phyloP scores from a whole-genome alignment of 306 rosid genomes.

The Astragalus glycyphyllos region DNA sequence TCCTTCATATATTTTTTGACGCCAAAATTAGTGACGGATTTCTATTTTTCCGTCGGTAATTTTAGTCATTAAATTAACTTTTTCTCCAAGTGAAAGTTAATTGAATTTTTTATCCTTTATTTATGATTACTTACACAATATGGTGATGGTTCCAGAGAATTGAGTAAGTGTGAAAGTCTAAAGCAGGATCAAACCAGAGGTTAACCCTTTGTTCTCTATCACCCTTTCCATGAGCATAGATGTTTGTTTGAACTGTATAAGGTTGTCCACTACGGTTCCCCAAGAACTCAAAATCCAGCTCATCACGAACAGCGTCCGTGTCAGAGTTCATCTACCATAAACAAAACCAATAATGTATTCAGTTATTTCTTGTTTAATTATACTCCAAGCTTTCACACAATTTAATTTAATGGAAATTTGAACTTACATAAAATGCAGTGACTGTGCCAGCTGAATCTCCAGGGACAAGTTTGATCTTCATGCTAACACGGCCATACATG shows the following conservation, averaged over 20 bases:
- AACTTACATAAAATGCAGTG: conserved; percentile 86
- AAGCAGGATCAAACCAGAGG: conserved; percentile 94
- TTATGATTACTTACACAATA: conserved; percentile 61
- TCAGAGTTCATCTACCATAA: conserved; percentile 71
- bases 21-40: too few relatives aligned
- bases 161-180: conserved; percentile 79
- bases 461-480: conserved; percentile 90
- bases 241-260: conserved; percentile 89
- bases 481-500: conserved; percentile 91
- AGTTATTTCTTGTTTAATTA: not conserved
- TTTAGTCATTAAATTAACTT: too few relatives aligned
- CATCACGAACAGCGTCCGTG: conserved; percentile 69
- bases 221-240: conserved; percentile 85
- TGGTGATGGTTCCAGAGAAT: conserved; percentile 74
- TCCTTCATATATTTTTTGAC: too few relatives aligned
- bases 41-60: not conserved
- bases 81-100: too few relatives aligned
- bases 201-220: conserved; percentile 86
- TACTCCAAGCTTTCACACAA: not conserved
- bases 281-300: conserved; percentile 92
- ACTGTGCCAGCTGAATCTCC: conserved; percentile 98
- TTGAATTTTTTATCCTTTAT: not conserved
- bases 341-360: not conserved
- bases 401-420: not conserved
- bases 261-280: conserved; percentile 94